These are phyloP conservation scores for Solanum chacoense DNA, from an alignment of 305 asterid species.

Conservation along the genomic window DNA sequence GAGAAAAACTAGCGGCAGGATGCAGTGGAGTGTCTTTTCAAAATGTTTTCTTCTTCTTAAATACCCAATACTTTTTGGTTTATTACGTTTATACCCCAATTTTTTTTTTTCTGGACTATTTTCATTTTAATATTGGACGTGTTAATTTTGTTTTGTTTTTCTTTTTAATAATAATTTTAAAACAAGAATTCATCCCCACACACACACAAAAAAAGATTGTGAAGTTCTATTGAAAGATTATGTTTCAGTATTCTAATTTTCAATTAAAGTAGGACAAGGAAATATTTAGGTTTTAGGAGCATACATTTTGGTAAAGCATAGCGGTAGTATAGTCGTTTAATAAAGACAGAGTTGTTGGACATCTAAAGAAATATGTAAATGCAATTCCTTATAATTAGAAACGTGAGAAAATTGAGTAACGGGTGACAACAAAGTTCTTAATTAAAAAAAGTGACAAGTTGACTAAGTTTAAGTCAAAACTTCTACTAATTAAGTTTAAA, in stretches of 20 bases:
- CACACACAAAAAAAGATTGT: not conserved
- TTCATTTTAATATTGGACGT: not conserved
- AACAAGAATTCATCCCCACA: not conserved
- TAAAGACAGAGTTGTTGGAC: not conserved
- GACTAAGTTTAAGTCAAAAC: not conserved
- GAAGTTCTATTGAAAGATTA: not conserved
- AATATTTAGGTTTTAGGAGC: not conserved
- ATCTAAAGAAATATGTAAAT: not conserved
- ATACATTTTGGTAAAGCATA: not conserved
- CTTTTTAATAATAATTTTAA: too few relatives aligned
- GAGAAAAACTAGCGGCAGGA: not conserved
- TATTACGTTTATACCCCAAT: not conserved
- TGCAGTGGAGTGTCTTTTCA: not conserved
- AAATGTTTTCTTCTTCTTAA: not conserved
- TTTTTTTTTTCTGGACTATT: not conserved
- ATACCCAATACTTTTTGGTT: not conserved
- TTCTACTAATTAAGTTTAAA: not conserved
- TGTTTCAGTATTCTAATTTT: not conserved
- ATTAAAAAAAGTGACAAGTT: not conserved
- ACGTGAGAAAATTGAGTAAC: not conserved
- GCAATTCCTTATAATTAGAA: not conserved
- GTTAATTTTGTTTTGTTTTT: not conserved
- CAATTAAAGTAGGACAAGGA: not conserved
- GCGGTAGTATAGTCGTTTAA: not conserved
- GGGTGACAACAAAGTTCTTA: not conserved